Base-by-base conservation (phyloP, 495 filamentous ascomycete genomes). In the Penicillium maclennaniae region DNA sequence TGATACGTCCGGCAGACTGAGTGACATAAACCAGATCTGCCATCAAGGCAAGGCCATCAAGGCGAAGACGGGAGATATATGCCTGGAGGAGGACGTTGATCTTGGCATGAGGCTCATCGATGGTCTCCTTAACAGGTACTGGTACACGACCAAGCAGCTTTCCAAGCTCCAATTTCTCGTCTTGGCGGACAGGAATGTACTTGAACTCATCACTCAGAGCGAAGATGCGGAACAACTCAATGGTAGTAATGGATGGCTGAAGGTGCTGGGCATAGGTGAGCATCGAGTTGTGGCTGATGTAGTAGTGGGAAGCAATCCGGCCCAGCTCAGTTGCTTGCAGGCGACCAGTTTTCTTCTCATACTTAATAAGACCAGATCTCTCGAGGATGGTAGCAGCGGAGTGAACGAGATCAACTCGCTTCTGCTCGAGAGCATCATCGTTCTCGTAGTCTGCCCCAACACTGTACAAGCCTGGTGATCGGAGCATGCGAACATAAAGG, bases 1-100 rank as follows among this genome's bases (percentile, higher is more conserved):
- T 78, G 56, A 99, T 96, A 76, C 93, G 89, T 14, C 93, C 95
- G 47, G 93, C 93, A 14, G 92, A 97, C 67, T 99, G 95, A 0
- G 93, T 97, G 49, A 99, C 92, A 61, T 97, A 99, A 16, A 99
- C 92, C 81, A 97, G 84, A 67, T 99, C 93, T 19, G 95, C 92
- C 95, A 97, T 96, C 58, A 99, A 72, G 8, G 93, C 95, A 53
- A 97, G 75, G 1, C 93, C 93, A 38, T 97, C 92, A 4, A 99
- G 83, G 66, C 91, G 91, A 31, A 99, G 84, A 39, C 95, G 82
- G 23, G 92, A 97, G 49, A 99, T 97, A 64, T 93, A 97, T 12
- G 95, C 93, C 62, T 99, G 93, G 6, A 99, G 78, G 20, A 99
- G 79, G n/a, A 97, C 95, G 64, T 99, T 99, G 76, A 99, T 96